These are phyloP conservation scores for Chimonanthus salicifolius DNA, from an alignment of 164 flowering plant genomes.

Conservation along the genomic window DNA sequence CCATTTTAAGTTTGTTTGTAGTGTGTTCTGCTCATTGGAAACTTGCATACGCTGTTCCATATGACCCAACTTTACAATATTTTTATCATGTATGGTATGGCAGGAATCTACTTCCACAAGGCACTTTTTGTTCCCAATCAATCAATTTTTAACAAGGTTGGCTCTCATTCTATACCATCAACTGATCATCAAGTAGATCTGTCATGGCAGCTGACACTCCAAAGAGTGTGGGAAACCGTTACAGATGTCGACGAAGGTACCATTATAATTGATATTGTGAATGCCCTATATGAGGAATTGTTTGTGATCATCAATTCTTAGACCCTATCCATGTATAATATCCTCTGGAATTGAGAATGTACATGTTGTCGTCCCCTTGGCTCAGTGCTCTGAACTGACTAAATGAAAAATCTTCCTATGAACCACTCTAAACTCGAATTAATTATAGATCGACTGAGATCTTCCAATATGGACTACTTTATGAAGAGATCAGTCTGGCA, in stretches of 20 bases:
- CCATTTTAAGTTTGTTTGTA: too few relatives aligned
- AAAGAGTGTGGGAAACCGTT: constrained; percentile 73
- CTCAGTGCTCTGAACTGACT: too few relatives aligned
- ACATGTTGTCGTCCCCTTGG: neutral
- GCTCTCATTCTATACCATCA: constrained; percentile 35
- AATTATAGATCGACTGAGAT: neutral
- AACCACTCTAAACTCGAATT: neutral
- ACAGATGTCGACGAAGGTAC: constrained; percentile 25
- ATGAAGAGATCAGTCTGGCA: neutral
- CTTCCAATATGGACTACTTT: neutral
- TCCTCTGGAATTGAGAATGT: neutral
- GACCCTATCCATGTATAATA: neutral
- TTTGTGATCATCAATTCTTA: neutral
- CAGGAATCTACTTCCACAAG: constrained; percentile 86
- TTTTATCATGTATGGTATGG: constrained; percentile 13
- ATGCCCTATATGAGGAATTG: neutral
- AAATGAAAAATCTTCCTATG: too few relatives aligned
- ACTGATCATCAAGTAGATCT: constrained; percentile 60
- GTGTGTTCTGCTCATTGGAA: neutral
- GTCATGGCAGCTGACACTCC: constrained; percentile 81
- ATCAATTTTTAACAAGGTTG: constrained; percentile 75
- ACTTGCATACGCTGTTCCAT: neutral
- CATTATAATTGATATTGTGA: neutral
- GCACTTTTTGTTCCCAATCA: constrained; percentile 83
- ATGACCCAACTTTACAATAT: neutral